Evolutionary conservation across 176 grass and related monocot genomes (phyloP).

Genomic region (Ananas comosus): DNA sequence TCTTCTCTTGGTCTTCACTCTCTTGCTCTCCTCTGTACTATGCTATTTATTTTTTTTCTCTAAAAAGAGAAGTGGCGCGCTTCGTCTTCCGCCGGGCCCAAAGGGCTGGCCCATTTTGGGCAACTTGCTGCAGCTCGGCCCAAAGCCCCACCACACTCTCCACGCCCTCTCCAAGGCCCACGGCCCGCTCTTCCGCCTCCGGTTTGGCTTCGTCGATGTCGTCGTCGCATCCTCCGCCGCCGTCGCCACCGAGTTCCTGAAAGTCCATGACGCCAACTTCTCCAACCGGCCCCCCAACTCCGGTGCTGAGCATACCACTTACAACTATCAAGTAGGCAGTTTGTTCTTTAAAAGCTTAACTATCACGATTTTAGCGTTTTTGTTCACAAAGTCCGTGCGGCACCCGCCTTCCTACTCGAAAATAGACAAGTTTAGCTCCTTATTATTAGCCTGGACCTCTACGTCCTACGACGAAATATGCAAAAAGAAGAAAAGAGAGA

Average conservation of each 20-base stretch:
- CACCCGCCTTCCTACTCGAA: too few relatives aligned
- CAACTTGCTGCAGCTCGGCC: slow-evolving; percentile 60
- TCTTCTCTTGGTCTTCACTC: not conserved
- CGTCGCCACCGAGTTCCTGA: slow-evolving; percentile 48
- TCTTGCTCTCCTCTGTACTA: not conserved
- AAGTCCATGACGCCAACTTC: slow-evolving; percentile 59
- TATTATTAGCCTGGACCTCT: too few relatives aligned
- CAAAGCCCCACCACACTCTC: slow-evolving; percentile 55
- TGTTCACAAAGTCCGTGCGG: too few relatives aligned
- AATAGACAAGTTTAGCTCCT: too few relatives aligned
- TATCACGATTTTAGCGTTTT: too few relatives aligned
- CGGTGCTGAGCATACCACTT: slow-evolving; percentile 44
- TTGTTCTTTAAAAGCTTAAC: too few relatives aligned
- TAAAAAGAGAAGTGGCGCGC: not conserved
- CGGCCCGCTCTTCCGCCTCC: slow-evolving; percentile 51
- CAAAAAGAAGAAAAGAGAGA: too few relatives aligned
- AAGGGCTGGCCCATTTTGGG: slow-evolving; percentile 69
- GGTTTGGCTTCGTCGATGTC: slow-evolving; percentile 42
- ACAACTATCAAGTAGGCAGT: too few relatives aligned
- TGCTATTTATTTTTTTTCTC: not conserved
- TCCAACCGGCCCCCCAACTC: slow-evolving; percentile 52
- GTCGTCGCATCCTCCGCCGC: slow-evolving; percentile 43
- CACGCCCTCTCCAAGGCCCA: slow-evolving; percentile 36
- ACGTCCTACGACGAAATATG: too few relatives aligned
- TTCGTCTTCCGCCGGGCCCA: slow-evolving; percentile 43